Percentiles rank a stretch among this genome's conserved stretches.
phyloP scores from a whole-genome alignment of 768 basidiomycete genomes.

The Cystoderma amianthinum region DNA sequence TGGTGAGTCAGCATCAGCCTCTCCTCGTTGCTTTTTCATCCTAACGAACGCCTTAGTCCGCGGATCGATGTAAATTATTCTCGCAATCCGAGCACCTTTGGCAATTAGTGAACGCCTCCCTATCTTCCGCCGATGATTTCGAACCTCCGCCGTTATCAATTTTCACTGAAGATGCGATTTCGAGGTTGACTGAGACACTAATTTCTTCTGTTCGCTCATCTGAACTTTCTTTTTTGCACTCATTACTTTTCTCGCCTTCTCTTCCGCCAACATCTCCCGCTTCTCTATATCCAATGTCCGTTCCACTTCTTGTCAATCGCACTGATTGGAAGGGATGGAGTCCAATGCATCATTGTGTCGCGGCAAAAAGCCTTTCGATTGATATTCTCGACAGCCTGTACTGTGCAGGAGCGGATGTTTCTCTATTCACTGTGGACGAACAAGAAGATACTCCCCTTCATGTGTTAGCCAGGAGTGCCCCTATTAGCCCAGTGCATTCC shows the following conservation, averaged over 20 bases:
- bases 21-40: constrained; percentile 6
- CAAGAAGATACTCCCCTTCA: constrained; percentile 60
- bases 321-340: constrained; percentile 69
- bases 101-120: constrained; percentile 28
- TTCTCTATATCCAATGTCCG: constrained; percentile 35
- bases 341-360: constrained; percentile 64
- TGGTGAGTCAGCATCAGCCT: constrained; percentile 31
- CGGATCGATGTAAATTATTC: constrained; percentile 26
- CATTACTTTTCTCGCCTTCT: constrained; percentile 47
- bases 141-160: constrained; percentile 31
- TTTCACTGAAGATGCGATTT: constrained; percentile 33
- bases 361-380: constrained; percentile 45
- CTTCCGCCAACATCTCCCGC: constrained; percentile 28
- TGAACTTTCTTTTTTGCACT: constrained; percentile 44
- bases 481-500: constrained; percentile 22
- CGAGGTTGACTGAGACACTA: constrained; percentile 41
- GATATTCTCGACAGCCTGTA: constrained; percentile 66
- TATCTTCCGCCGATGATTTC: constrained; percentile 28
- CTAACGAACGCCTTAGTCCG: constrained; percentile 21
- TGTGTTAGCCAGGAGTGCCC: constrained; percentile 43
- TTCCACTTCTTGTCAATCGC: constrained; percentile 57
- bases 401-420: constrained; percentile 68
- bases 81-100: constrained; percentile 29
- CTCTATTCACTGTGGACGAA: constrained; percentile 58
- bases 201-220: constrained; percentile 44